Evolutionary conservation across 2,329 filamentous ascomycete genomes (phyloP), one percentile per base, ranked within the genome.

Genomic region (Bimuria novae-zelandiae): DNA sequence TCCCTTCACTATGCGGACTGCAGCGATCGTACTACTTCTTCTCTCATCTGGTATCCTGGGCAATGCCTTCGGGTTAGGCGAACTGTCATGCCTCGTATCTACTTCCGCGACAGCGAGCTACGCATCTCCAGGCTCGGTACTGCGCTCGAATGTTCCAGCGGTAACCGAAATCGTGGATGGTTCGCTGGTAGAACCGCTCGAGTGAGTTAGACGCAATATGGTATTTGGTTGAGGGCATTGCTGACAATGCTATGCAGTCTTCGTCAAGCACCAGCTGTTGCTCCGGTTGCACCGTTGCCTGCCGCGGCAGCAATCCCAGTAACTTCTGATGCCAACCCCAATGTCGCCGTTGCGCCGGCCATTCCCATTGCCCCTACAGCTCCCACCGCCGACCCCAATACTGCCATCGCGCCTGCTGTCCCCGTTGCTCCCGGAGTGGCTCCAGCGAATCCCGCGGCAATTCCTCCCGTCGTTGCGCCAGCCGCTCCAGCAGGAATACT

Each of bases 71-170:
- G 30, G 37, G 32, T 47, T 54, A 6, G 46, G 36, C 14, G 52
- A 47, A 14, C 36, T 47, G 23, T 16, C 49, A 29, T 49, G 49
- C 39, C 49, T 36, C 22, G 23, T 35, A 22, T 47, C 42, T 41
- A 16, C 37, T 35, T 41, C 33, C 7, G 33, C 47, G 17, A 35
- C 43, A 33, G 25, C 39, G 25, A 19, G 23, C 21, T 16, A 2
- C 12, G 19, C 49, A 16, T 35, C 17, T 11, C 49, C 39, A 30
- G 44, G 16, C 6, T 40, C 44, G 10, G 27, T n/a, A 22, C 49
- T 40, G 23, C 16, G 27, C 11, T 23, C 41, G 8, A 2, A 32
- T 35, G 11, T 12, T 37, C 39, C 49, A 14, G 22, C 22, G 16
- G 39, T 35, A 12, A 49, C 49, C 7, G 11, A 32, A 16, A 3